A percentile compares a stretch with the other conserved stretches of the same genome.
phyloP scores from a whole-genome alignment of 2,329 filamentous ascomycete genomes.

The Alternaria dauci region DNA sequence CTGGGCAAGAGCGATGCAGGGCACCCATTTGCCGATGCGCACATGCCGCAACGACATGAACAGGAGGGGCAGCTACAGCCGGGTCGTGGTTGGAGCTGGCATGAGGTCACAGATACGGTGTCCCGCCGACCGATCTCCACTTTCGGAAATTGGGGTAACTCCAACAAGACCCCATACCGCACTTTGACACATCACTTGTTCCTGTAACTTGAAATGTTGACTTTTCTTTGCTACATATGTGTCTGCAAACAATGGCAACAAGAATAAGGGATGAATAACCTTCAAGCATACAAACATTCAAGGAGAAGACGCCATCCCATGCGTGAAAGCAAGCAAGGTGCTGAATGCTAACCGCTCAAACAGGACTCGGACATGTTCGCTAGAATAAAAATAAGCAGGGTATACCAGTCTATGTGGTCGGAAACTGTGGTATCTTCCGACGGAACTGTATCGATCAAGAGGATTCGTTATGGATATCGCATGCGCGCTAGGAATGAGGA shows the following conservation, averaged over 20 bases:
- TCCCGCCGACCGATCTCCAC: neutral
- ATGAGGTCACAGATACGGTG: neutral
- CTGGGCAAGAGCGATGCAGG: neutral
- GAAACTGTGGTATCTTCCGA: conserved; percentile 24
- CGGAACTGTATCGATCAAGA: neutral
- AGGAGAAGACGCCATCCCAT: conserved; percentile 27
- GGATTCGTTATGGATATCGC: neutral
- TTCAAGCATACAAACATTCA: neutral
- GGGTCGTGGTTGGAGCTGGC: neutral
- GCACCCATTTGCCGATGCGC: neutral
- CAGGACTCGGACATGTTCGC: neutral
- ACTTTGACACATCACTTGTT: neutral
- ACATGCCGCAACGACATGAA: neutral
- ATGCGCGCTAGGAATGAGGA: neutral
- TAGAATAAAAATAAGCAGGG: neutral
- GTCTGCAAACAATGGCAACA: conserved; percentile 10
- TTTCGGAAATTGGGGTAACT: neutral
- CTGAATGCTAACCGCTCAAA: conserved; percentile 1
- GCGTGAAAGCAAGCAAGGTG: conserved; percentile 9
- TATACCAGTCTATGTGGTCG: conserved; percentile 21
- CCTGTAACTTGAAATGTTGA: neutral
- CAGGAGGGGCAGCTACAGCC: neutral
- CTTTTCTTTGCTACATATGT: conserved; percentile 13
- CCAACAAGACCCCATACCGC: neutral
- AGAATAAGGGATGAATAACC: neutral